Evolutionary conservation across 192 early-diverging fungal genomes (phyloP).

Genomic region (Umbelopsis sp.): DNA sequence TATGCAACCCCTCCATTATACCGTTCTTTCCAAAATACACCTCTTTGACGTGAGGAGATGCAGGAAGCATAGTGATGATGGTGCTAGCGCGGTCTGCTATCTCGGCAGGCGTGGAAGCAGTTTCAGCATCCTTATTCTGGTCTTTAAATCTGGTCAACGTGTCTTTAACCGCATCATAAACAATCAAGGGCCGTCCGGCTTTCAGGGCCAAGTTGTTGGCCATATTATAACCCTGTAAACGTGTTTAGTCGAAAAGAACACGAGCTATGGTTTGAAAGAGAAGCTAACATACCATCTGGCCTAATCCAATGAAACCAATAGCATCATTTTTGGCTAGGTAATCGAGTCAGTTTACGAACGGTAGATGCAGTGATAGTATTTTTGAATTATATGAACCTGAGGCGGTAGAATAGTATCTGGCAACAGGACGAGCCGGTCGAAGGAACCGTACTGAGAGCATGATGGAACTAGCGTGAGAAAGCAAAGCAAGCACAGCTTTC

Average conservation of each 20-base stretch:
- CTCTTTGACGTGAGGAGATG: constrained; percentile 73
- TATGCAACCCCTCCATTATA: constrained; percentile 48
- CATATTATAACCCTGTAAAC: constrained; percentile 83
- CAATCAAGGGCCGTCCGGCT: constrained; percentile 57
- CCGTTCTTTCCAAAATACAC: constrained; percentile 84
- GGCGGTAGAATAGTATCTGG: constrained; percentile 1
- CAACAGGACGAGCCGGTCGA: neutral
- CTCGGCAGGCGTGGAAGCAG: constrained; percentile 68
- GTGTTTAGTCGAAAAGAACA: neutral
- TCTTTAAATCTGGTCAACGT: constrained; percentile 60
- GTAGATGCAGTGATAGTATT: neutral
- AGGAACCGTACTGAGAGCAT: neutral
- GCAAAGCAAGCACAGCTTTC: no score
- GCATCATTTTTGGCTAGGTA: neutral
- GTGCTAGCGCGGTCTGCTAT: constrained; percentile 71
- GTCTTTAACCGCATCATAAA: constrained; percentile 71
- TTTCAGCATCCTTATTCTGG: constrained; percentile 47
- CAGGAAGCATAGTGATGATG: constrained; percentile 93
- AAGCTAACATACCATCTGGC: constrained; percentile 70
- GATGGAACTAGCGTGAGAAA: constrained; percentile 5
- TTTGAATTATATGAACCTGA: neutral
- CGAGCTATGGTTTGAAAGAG: constrained; percentile 26
- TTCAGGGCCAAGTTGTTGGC: constrained; percentile 79
- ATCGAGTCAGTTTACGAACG: neutral
- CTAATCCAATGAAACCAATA: constrained; percentile 91